Evolutionary conservation across 2,329 filamentous ascomycete genomes (phyloP), one percentile per base, ranked within the genome.

Genomic region (Parastagonospora avenae): DNA sequence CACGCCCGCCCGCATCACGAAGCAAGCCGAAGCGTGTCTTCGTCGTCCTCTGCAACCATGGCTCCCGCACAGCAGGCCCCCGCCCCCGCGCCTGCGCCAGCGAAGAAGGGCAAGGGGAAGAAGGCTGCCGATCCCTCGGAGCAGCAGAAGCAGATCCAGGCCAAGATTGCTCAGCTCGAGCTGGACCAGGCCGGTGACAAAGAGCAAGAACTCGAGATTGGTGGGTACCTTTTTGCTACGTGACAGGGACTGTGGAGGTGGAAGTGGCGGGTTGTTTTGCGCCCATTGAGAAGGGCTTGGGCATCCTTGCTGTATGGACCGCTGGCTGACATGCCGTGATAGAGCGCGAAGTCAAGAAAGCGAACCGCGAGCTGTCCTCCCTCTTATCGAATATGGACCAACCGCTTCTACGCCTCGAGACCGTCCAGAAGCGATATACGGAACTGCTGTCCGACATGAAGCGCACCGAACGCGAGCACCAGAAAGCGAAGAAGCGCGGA

Each of bases 391-490:
- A 89, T 56, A 94, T 96, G 75, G 93, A 97, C 82, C 91, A 90
- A 63, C 90, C 94, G 47, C 84, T 96, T 78, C 90, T 91, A 64
- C 94, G 94, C 70, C 90, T 97, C 61, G 93, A 97, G 48, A 85
- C 90, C 43, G 84, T 97, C 10, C 91, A 93, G 63, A 93, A 91
- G 69, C 91, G 92, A 67, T 97, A 94, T 62, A 92, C 90, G 54
- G 92, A 97, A 67, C 84, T 97, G 4, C 80, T 97, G 50, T 88
- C 90, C 46, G 92, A 97, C 54, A 96, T 97, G 91, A 96, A 97
- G 76, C 88, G 92, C 48, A 83, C 96, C 53, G 93, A 99, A 74
- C 88, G 92, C 54, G 94, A 99, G 57, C 92, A 96, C 69, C 84
- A 90, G 55, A 97, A 96, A 77, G 94, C 93, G 66, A 97, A 97